phyloP scores from a whole-genome alignment of 2,329 filamentous ascomycete species.

The Diaporthe sp. region DNA sequence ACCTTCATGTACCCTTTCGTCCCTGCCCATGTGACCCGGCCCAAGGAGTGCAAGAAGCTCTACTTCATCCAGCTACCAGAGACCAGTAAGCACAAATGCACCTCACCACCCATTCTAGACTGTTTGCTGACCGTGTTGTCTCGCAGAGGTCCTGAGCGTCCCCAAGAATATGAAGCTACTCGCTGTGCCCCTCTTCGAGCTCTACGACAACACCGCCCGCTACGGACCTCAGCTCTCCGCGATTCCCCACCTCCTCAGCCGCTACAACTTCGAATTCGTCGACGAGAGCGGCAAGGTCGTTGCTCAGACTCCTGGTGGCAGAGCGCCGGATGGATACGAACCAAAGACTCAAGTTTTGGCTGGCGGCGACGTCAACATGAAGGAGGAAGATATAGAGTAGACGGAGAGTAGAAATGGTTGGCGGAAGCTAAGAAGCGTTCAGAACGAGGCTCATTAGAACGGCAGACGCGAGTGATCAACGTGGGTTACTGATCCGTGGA shows the following conservation, averaged over 20 bases:
- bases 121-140: not conserved
- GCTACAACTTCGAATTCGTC: constrained; percentile 98
- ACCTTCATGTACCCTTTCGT: constrained; percentile 99
- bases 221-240: constrained; percentile 97
- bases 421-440: not conserved
- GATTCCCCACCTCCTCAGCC: constrained; percentile 92
- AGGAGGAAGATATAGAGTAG: constrained; percentile 58
- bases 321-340: constrained; percentile 68
- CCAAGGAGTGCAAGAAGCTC: constrained; percentile 99
- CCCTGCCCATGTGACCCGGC: constrained; percentile 93
- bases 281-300: constrained; percentile 93
- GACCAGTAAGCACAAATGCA: constrained; percentile 75
- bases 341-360: constrained; percentile 77
- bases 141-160: constrained; percentile 89
- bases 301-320: constrained; percentile 83
- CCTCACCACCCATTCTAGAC: not conserved
- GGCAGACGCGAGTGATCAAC: not conserved
- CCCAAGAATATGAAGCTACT: constrained; percentile 99
- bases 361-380: constrained; percentile 73
- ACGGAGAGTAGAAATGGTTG: not conserved
- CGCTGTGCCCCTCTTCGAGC: constrained; percentile 95
- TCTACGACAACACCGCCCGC: constrained; percentile 96
- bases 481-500: not conserved
- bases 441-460: not conserved
- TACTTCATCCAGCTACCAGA: constrained; percentile 96